Evolutionary conservation across 176 grass and related monocot genomes (phyloP).

Genomic region (Cocos nucifera): DNA sequence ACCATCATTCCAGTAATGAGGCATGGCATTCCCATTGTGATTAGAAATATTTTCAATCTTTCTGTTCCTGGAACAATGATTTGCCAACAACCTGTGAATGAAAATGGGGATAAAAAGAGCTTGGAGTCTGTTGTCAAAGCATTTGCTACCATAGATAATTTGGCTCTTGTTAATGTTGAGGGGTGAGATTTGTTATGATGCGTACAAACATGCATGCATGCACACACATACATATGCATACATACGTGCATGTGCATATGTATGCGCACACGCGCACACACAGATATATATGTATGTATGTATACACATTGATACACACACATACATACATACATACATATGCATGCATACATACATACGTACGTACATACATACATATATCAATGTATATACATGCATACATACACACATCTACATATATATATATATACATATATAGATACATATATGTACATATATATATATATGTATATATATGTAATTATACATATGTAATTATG

Average conservation of each 20-base stretch:
- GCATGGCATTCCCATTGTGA: constrained; percentile 83
- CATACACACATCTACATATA: no score
- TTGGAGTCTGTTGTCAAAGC: constrained; percentile 77
- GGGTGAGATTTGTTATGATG: constrained; percentile 34
- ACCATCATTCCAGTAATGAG: constrained; percentile 99
- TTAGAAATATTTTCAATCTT: constrained; percentile 90
- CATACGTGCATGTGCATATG: no score
- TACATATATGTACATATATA: no score
- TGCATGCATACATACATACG: accelerated
- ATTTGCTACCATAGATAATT: constrained; percentile 91
- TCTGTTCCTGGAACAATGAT: constrained; percentile 77
- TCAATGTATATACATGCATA: no score
- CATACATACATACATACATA: no score
- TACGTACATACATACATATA: background rate
- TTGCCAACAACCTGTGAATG: constrained; percentile 57
- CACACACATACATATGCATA: no score
- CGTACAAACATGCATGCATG: background rate
- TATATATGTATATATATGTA: no score
- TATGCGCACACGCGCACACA: no score
- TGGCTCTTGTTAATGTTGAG: constrained; percentile 98
- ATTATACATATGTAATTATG: no score
- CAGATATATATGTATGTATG: no score
- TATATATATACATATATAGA: no score
- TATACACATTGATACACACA: no score
- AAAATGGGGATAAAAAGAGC: constrained; percentile 50